Base-by-base conservation (phyloP, 164 flowering plant species). In the Tetrastigma voinierianum region DNA sequence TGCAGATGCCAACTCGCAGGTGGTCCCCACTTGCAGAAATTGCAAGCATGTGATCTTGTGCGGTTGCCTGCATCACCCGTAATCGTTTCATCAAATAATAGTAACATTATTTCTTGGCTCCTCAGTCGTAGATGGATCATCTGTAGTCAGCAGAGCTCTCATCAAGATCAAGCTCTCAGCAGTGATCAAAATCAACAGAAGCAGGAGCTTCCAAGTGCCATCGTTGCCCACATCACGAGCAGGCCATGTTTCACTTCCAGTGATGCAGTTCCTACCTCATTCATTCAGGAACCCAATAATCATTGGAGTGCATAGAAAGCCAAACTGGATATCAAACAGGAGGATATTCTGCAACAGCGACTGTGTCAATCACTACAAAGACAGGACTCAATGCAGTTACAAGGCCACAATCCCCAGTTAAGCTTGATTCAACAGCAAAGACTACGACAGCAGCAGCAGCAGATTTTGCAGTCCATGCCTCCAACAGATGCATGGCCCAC, bases 1-100 rank as follows among this genome's bases (percentile, higher is more conserved):
- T 21, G 89, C 99, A 51, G 98, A 92, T 83, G 97, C 98, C 9
- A 95, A 92, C 68, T 95, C 99, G 6, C 99, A 9, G 98, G 98
- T n/a, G 99, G 95, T 24, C 91, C 96, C 45, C 89, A 81, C 71
- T 73, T 93, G 74, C 99, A 96, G 82, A 87, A 85, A 93, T 93
- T 82, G 90, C 93, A 1, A 96, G 98, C 81, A 77, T 89, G 9
- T 97, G 89, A 1, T 86, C 96, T 0, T 89, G 57, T 82, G 81
- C 86, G 98, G 13, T 67, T 88, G 59, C 99, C 97, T 10, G 87
- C 97, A 3, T 92, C 97, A 1, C 99, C 99, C 13, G 70, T 96
- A n/a, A 86, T 96, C 99, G 2, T 90, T 70, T 76, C 96, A 8
- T 93, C 99, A 13, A 93, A 93, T 69, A 90, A 92, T 70, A 76